Conservation (phyloP, 352 stramenopile genomes). For the Phytophthora parvispora region DNA sequence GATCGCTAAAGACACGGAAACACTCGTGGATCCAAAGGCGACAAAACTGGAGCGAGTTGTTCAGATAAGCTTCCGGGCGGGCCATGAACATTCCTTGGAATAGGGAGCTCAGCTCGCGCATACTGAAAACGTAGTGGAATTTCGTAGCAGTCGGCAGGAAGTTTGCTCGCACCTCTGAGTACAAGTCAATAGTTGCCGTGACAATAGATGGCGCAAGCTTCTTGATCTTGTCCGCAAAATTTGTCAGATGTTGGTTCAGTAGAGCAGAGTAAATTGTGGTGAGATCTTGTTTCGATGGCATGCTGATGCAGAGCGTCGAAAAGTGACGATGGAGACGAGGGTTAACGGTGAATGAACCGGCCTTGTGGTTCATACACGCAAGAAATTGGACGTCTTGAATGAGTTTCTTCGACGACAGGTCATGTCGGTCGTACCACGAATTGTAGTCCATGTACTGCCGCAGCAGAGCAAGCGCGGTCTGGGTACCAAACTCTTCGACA, state of each 20-base stretch:
- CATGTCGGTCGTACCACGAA: conserved; percentile 92
- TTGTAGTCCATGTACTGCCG: conserved; percentile 94
- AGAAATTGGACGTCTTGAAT: conserved; percentile 93
- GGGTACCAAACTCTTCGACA: conserved; percentile 90
- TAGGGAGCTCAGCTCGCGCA: conserved; percentile 89
- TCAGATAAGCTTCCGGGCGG: conserved; percentile 70
- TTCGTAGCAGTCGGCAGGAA: conserved; percentile 94
- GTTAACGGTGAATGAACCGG: conserved; percentile 90
- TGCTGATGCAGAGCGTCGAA: conserved; percentile 77
- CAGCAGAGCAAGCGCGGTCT: conserved; percentile 91
- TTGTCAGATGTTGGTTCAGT: conserved; percentile 67
- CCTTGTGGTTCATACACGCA: conserved; percentile 93
- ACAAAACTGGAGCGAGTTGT: conserved; percentile 70
- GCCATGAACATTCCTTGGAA: conserved; percentile 89
- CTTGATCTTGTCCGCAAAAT: conserved; percentile 88
- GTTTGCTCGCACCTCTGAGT: conserved; percentile 69
- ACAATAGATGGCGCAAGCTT: conserved; percentile 71
- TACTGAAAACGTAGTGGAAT: conserved; percentile 95
- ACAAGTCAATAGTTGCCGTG: conserved; percentile 87
- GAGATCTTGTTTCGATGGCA: conserved; percentile 75
- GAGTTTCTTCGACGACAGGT: conserved; percentile 88
- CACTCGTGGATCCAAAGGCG: conserved; percentile 94
- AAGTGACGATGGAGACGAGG: conserved; percentile 92
- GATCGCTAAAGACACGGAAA: conserved; percentile 93
- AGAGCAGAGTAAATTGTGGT: conserved; percentile 78